These are phyloP conservation scores for Starmerella apis DNA, from an alignment of 805 yeast species.

Conservation along the genomic window DNA sequence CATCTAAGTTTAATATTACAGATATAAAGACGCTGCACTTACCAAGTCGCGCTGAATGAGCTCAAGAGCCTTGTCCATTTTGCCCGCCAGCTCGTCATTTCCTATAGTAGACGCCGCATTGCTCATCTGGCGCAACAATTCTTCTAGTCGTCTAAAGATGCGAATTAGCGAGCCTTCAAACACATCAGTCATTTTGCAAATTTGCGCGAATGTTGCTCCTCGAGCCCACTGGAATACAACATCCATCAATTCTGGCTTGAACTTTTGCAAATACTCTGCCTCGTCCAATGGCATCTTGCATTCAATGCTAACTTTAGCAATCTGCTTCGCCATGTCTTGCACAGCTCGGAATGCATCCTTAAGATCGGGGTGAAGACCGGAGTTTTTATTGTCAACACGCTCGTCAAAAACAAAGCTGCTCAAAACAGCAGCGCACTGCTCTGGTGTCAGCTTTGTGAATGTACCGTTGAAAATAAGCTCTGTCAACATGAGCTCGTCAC, in stretches of 20 bases:
- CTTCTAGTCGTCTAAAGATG: slow-evolving; percentile 89
- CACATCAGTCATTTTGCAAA: slow-evolving; percentile 97
- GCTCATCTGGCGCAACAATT: slow-evolving; percentile 77
- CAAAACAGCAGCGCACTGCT: slow-evolving; percentile 81
- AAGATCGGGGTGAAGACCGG: slow-evolving; percentile 75
- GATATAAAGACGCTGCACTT: slow-evolving; percentile 87
- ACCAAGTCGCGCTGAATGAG: slow-evolving; percentile 92
- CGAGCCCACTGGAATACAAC: slow-evolving; percentile 94
- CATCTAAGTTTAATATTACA: slow-evolving; percentile 29
- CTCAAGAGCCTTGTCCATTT: slow-evolving; percentile 77
- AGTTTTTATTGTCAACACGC: slow-evolving; percentile 65
- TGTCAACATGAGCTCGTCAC: slow-evolving; percentile 89
- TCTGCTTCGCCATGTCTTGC: slow-evolving; percentile 82
- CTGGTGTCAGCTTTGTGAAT: slow-evolving; percentile 76
- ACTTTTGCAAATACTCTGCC: slow-evolving; percentile 83
- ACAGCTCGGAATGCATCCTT: slow-evolving; percentile 84
- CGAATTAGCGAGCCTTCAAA: slow-evolving; percentile 94
- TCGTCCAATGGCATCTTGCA: slow-evolving; percentile 83
- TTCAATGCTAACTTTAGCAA: slow-evolving; percentile 82
- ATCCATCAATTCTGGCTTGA: slow-evolving; percentile 91
- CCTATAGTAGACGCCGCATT: slow-evolving; percentile 93
- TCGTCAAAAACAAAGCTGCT: slow-evolving; percentile 97
- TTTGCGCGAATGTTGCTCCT: slow-evolving; percentile 92
- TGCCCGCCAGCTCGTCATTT: slow-evolving; percentile 69
- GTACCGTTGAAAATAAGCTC: slow-evolving; percentile 93